Evolutionary conservation across 345 rosid species (phyloP), one percentile per base, ranked within the genome.

Genomic region (Eucalyptus tenuipes): DNA sequence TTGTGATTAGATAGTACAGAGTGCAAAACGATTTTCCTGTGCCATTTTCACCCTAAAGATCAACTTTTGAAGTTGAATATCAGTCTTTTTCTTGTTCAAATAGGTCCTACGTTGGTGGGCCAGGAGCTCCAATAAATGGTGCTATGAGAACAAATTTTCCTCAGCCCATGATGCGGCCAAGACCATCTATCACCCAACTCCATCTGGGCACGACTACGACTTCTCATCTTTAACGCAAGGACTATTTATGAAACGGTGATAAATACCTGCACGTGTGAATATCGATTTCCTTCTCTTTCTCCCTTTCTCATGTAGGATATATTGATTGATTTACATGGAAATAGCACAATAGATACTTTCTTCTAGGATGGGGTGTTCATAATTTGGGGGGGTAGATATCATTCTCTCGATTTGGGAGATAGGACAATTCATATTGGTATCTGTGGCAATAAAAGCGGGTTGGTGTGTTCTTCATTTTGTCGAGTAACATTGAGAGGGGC

Each of bases 141-240:
- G 42, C 64, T 31, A 85, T 85, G 2, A 61, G 88, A 48, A 88
- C 90, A 75, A 88, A 88, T 4, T 66, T 59, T 89, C 92, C 91
- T 49, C 15, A 33, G 44, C 45, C 31, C 7, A 25, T 17, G 55
- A 50, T 92, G 24, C 29, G 89, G 20, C 42, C 91, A 15, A 85
- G 91, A 31, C 88, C 92, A 20, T 86, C 91, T 20, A 44, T 85
- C 25, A 87, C 91, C 53, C 90, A 4, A 49, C 92, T 50, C 94
- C 91, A 25, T 90, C 92, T 2, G 92, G 93, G 82, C 92, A 88
- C 85, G 92, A 93, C 48, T 90, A 91, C 42, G 95, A 94, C 87
- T 93, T 94, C 88, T 93, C 95, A 29, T 91, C 91, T 5, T 90
- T 94, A 87, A 90, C 93, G 5, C 94, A 89, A 89, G 94, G 94